phyloP scores from a whole-genome alignment of 1,284 basidiomycete species.

The Fomitopsis palustris region DNA sequence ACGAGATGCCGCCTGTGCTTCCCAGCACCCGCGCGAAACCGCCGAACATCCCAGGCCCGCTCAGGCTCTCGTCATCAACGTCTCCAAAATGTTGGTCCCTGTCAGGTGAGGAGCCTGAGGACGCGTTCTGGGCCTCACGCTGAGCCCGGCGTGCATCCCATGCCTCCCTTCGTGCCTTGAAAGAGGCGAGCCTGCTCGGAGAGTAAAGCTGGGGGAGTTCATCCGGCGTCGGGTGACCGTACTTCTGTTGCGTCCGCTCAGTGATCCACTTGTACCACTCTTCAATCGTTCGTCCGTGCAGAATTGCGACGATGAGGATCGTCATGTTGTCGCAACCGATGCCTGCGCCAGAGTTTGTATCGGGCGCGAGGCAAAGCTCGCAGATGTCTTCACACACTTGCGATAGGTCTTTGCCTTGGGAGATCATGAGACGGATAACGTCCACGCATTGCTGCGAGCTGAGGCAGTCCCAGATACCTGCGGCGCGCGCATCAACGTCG shows the following conservation, averaged over 20 bases:
- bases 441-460: constrained; percentile 93
- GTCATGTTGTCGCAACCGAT: constrained; percentile 99
- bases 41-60: constrained; percentile 10
- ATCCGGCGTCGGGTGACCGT: constrained; percentile 72
- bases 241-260: constrained; percentile 74
- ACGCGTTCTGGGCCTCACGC: constrained; percentile 30
- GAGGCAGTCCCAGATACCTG: constrained; percentile 99
- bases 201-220: constrained; percentile 68
- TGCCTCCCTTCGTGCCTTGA: constrained; percentile 52
- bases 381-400: constrained; percentile 91
- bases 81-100: constrained; percentile 4
- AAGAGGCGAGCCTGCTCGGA: constrained; percentile 53
- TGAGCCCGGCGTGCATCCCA: constrained; percentile 48
- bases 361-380: constrained; percentile 92
- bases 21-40: constrained; percentile 39
- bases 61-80: constrained; percentile 33
- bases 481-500: constrained; percentile 4
- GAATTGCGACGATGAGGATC: constrained; percentile 84
- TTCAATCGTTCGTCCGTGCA: constrained; percentile 83
- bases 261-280: constrained; percentile 95
- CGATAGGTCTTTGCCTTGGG: constrained; percentile 75
- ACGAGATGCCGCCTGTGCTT: constrained; percentile 54
- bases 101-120: not conserved
- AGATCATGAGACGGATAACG: constrained; percentile 81
- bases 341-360: constrained; percentile 86